A percentile compares a stretch with the other conserved stretches of the same genome.
Evolutionary conservation across 768 basidiomycete species (phyloP).

Genomic region (Trametes villosa): DNA sequence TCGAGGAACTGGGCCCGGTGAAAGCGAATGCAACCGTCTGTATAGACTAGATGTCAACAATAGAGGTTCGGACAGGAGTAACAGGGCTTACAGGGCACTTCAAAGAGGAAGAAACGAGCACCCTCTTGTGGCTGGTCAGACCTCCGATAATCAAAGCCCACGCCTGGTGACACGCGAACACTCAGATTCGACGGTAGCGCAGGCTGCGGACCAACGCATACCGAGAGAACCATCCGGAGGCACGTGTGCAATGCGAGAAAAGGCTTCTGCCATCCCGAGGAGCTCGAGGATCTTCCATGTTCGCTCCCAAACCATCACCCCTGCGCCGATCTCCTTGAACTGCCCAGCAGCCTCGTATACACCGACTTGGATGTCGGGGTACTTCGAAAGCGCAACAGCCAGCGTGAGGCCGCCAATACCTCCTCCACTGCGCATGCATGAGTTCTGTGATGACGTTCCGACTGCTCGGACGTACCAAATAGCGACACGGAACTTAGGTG

Average conservation of each 20-base stretch:
- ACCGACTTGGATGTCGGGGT: constrained; percentile 31
- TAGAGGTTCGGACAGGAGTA: background rate
- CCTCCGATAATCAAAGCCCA: constrained; percentile 51
- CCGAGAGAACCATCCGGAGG: constrained; percentile 27
- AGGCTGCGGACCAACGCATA: constrained; percentile 2
- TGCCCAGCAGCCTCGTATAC: constrained; percentile 43
- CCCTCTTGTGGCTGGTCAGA: constrained; percentile 47
- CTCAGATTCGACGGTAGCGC: background rate
- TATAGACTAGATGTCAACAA: background rate
- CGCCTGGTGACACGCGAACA: constrained; percentile 33
- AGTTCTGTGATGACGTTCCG: background rate
- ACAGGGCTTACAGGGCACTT: constrained; percentile 43
- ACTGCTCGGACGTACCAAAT: constrained; percentile 37
- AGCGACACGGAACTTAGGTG: constrained; percentile 36
- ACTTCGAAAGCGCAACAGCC: constrained; percentile 34
- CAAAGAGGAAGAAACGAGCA: constrained; percentile 43
- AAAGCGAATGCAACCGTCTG: constrained; percentile 44
- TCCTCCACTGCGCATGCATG: constrained; percentile 31
- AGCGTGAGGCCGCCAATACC: constrained; percentile 39
- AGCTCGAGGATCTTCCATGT: constrained; percentile 34
- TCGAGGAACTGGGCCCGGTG: constrained; percentile 55
- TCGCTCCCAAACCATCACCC: constrained; percentile 38
- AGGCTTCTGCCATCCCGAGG: constrained; percentile 32
- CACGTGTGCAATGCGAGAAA: constrained; percentile 31
- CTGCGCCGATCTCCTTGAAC: constrained; percentile 56